These are phyloP conservation scores for Solanum peruvianum DNA, from an alignment of 257 asterid genomes.

Conservation along the genomic window DNA sequence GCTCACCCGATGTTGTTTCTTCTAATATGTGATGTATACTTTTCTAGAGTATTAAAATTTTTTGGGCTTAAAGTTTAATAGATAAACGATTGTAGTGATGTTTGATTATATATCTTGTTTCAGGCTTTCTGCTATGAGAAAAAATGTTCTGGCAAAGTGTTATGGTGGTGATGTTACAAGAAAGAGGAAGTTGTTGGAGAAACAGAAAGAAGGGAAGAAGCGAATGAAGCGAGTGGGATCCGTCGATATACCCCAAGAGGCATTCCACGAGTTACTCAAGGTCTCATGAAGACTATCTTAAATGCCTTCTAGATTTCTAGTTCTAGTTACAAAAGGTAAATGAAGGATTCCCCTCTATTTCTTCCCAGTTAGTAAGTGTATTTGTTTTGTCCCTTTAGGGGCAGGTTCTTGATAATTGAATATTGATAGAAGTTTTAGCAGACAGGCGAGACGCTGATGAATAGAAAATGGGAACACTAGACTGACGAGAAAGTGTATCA, in stretches of 20 bases:
- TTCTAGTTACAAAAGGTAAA: background rate
- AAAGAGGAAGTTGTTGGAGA: conserved; percentile 82
- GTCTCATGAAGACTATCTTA: conserved; percentile 35
- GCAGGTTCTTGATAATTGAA: background rate
- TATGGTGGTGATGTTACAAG: conserved; percentile 85
- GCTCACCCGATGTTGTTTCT: background rate
- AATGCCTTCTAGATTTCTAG: background rate
- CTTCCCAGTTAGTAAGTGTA: background rate
- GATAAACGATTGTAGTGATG: background rate
- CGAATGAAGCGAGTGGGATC: conserved; percentile 98
- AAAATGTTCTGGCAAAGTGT: conserved; percentile 92
- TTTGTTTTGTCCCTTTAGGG: background rate
- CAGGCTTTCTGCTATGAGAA: conserved; percentile 91
- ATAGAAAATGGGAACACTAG: background rate
- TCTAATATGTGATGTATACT: too few relatives aligned
- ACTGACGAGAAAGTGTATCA: background rate
- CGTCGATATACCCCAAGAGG: conserved; percentile 96
- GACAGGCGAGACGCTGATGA: background rate
- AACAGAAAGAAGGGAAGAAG: conserved; percentile 98
- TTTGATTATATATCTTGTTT: background rate
- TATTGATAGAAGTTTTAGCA: background rate
- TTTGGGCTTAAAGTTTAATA: background rate
- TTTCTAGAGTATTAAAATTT: background rate
- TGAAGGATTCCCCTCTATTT: background rate
- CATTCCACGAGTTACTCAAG: conserved; percentile 78